Base-by-base conservation (phyloP, 164 flowering plant genomes). In the Dillenia turbinata region DNA sequence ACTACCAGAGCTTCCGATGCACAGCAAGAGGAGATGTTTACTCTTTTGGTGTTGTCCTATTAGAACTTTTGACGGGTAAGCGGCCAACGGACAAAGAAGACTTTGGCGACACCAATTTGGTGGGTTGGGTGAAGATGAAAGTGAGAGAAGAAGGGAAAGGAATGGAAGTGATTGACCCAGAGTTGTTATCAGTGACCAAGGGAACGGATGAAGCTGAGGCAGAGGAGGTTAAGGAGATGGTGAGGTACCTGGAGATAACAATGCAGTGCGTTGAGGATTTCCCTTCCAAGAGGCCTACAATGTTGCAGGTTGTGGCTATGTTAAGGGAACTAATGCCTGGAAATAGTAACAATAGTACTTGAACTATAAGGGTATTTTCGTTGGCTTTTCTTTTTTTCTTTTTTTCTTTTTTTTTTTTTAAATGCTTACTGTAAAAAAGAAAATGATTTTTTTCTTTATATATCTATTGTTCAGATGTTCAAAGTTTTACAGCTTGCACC, bases 241-340 rank as follows among this genome's bases (percentile, higher is more conserved):
- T 80, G 49, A 75, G 80, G 68, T 88, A 81, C 43, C 63, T 92
- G 68, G 90, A 88, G 54, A 81, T 89, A 53, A 77, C 86, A 2
- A 54, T 89, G 75, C 83, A 75, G 50, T 89, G 96, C 71, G 92
- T 92, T 1, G 92, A 92, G 40, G 98, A 92, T 53, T 86, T 87
- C 56, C 96, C 98, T 12, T 87, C 95, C 9, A 86, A 67, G 69
- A 73, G 98, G 86, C 96, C 95, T 12, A 92, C 70, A 60, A 92
- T 89, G 96, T 64, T 89, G 77, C 89, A 89, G 73, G 95, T 75
- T 12, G 93, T 92, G 22, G 83, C 95, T 54, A 71, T 92, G 95
- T 64, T 92, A 61, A 83, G 92, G 70, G 94, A 89, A 71, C 79
- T 91, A 49, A 60, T 60, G 65, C 79, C 75, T 13, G 79, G 60